Percentiles rank a stretch among this genome's conserved stretches.
Conservation (phyloP, 2,329 filamentous ascomycete genomes). For the Aureobasidium sp. region DNA sequence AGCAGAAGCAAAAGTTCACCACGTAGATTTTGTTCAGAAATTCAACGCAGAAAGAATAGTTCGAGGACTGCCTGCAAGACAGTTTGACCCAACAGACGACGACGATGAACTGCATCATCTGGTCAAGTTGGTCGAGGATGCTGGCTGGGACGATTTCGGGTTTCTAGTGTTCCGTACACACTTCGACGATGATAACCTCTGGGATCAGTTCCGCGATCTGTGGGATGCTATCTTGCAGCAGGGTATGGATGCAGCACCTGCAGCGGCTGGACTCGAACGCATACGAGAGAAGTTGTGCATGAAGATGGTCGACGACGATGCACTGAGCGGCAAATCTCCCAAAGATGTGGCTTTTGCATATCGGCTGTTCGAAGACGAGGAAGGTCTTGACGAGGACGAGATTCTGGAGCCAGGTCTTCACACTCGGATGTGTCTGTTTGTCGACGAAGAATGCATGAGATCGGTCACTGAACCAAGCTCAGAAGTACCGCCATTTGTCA, state of each 20-base stretch:
- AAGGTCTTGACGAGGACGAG: neutral
- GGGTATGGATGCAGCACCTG: neutral
- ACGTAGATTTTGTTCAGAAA: no score
- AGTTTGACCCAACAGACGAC: neutral
- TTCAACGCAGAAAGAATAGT: no score
- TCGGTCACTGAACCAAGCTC: neutral
- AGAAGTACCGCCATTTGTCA: neutral
- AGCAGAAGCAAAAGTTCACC: no score
- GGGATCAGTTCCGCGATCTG: neutral
- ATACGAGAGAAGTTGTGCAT: neutral
- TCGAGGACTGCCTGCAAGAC: neutral
- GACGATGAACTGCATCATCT: neutral
- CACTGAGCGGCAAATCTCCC: neutral
- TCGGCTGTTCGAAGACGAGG: neutral
- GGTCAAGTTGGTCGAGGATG: neutral
- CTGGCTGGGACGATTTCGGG: neutral
- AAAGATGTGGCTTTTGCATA: neutral
- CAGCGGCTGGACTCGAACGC: neutral
- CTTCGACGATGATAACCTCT: neutral
- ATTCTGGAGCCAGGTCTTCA: neutral
- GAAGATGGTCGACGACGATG: neutral
- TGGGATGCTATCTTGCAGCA: neutral
- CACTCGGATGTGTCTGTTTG: neutral
- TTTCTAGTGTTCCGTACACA: neutral
- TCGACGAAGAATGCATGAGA: neutral